Evolutionary conservation across 2,329 filamentous ascomycete species (phyloP).

Genomic region (Pyrenochaeta sp.): DNA sequence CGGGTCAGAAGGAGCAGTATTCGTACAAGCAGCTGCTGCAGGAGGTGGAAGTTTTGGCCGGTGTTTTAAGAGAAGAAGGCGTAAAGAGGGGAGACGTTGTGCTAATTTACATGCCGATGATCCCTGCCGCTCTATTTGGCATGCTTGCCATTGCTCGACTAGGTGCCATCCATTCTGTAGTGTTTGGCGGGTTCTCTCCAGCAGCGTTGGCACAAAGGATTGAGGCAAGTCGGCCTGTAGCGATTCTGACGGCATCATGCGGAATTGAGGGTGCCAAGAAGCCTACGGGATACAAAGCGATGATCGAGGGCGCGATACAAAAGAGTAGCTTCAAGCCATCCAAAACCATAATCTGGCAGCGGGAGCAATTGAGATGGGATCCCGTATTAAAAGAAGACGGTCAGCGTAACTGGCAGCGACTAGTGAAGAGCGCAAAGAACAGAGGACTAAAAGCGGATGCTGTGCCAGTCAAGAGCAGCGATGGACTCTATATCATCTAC

Average conservation of each 20-base stretch:
- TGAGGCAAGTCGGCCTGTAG: slow-evolving; percentile 78
- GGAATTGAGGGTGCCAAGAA: slow-evolving; percentile 89
- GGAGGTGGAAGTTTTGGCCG: slow-evolving; percentile 83
- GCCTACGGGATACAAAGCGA: slow-evolving; percentile 75
- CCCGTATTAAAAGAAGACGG: slow-evolving; percentile 71
- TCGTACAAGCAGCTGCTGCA: slow-evolving; percentile 79
- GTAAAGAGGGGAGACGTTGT: slow-evolving; percentile 86
- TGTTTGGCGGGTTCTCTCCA: slow-evolving; percentile 91
- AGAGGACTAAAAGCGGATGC: slow-evolving; percentile 74
- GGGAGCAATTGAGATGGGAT: slow-evolving; percentile 78
- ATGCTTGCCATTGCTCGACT: slow-evolving; percentile 83
- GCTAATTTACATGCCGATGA: slow-evolving; percentile 97
- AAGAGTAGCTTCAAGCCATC: slow-evolving; percentile 75
- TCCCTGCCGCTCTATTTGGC: slow-evolving; percentile 85
- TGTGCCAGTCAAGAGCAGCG: slow-evolving; percentile 79
- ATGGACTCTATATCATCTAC: slow-evolving; percentile 90
- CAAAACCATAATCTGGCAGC: slow-evolving; percentile 83
- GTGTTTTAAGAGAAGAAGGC: slow-evolving; percentile 81
- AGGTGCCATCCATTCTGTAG: slow-evolving; percentile 88
- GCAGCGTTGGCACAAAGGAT: slow-evolving; percentile 86
- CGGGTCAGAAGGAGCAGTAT: slow-evolving; percentile 72
- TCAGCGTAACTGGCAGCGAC: slow-evolving; percentile 80
- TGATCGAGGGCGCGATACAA: slow-evolving; percentile 77
- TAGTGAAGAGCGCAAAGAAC: slow-evolving; percentile 74
- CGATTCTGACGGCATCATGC: slow-evolving; percentile 87